Conservation (phyloP, 2,329 filamentous ascomycete genomes). For the Penicillium expansum region DNA sequence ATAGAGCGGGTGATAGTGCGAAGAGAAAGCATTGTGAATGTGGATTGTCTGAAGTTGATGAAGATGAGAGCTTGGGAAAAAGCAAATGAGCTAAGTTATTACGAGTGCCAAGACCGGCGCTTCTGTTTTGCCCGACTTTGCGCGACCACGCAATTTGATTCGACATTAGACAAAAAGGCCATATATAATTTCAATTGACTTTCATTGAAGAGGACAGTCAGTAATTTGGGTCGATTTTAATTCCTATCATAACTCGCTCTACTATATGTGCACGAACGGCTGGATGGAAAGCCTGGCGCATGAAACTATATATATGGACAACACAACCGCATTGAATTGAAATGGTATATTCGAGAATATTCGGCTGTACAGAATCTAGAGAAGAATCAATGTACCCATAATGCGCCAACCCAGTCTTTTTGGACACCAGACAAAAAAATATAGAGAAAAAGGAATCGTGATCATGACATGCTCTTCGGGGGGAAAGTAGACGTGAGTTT, state of each 20-base stretch:
- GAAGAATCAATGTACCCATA: slow-evolving; percentile 25
- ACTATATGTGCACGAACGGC: not conserved
- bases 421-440: slow-evolving; percentile 12
- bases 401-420: slow-evolving; percentile 22
- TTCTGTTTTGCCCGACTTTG: slow-evolving; percentile 15
- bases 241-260: not conserved
- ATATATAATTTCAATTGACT: not conserved
- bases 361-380: slow-evolving; percentile 16
- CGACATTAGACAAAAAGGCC: not conserved
- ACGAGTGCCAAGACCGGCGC: slow-evolving; percentile 24
- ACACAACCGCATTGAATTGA: slow-evolving; percentile 1
- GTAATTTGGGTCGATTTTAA: not conserved
- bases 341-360: slow-evolving; percentile 11
- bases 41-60: slow-evolving; percentile 11
- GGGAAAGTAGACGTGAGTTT: slow-evolving; percentile 74
- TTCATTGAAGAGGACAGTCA: not conserved
- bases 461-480: slow-evolving; percentile 58
- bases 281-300: not conserved
- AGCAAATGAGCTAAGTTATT: slow-evolving; percentile 27
- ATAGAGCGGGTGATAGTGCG: slow-evolving; percentile 64
- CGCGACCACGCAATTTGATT: slow-evolving; percentile 19
- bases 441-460: slow-evolving; percentile 13
- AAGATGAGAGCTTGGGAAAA: slow-evolving; percentile 19
- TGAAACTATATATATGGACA: not conserved
- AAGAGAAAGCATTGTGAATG: slow-evolving; percentile 65